Conservation (phyloP, 345 rosid species). For the Eucalyptus caleyi region DNA sequence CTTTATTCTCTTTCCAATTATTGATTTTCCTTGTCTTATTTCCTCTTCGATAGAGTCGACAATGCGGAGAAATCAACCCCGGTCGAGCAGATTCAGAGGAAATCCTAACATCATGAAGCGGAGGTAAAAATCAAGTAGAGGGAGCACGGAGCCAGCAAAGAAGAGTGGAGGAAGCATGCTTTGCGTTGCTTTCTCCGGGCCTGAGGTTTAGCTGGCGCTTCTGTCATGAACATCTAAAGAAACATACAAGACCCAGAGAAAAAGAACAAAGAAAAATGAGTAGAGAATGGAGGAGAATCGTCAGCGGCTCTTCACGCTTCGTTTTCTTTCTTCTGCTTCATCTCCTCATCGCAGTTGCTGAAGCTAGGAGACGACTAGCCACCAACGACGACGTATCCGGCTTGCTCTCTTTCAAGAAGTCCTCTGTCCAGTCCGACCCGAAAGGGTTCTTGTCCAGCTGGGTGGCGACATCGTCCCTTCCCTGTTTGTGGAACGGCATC, state of each 20-base stretch:
- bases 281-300: background rate
- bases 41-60: background rate
- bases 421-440: constrained; percentile 57
- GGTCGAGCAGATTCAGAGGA: background rate
- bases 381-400: constrained; percentile 17
- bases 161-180: background rate
- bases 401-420: constrained; percentile 51
- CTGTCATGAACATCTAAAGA: background rate
- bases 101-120: background rate
- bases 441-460: constrained; percentile 34
- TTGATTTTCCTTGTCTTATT: background rate
- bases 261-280: background rate
- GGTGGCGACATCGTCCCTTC: constrained; percentile 21
- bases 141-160: background rate
- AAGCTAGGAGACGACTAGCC: constrained; percentile 3
- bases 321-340: constrained; percentile 6
- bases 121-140: background rate
- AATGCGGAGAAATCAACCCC: background rate
- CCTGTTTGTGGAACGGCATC: constrained; percentile 72
- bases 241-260: background rate
- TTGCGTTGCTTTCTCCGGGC: background rate
- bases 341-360: background rate
- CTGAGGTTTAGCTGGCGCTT: background rate
- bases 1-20: background rate
- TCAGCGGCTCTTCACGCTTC: background rate